Evolutionary conservation across 2,329 filamentous ascomycete species (phyloP).

Genomic region (Apiospora kogelbergensis): DNA sequence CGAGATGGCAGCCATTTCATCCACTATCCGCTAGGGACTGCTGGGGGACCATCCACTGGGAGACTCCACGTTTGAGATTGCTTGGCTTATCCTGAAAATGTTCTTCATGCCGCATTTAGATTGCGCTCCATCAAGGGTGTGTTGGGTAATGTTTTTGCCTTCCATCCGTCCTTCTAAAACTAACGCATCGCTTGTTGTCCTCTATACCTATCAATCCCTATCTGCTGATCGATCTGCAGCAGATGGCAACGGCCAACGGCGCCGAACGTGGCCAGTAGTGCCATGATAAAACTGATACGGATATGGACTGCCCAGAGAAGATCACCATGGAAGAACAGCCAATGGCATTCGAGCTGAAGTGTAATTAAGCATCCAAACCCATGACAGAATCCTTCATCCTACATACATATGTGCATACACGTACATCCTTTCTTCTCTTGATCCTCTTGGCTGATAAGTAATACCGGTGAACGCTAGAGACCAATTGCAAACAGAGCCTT

Average conservation of each 20-base stretch:
- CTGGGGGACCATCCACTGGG: not conserved
- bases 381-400: not conserved
- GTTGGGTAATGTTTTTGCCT: not conserved
- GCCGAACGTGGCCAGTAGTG: not conserved
- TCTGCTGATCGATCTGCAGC: not conserved
- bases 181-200: not conserved
- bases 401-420: too few relatives aligned
- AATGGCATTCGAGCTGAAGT: not conserved
- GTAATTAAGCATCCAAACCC: not conserved
- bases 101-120: not conserved
- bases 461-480: not conserved
- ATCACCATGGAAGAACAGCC: not conserved
- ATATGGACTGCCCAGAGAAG: not conserved
- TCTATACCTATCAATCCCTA: not conserved
- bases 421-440: not conserved
- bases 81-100: not conserved
- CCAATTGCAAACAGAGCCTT: not conserved
- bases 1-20: constrained; percentile 1
- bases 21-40: not conserved
- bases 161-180: constrained; percentile 4
- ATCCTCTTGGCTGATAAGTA: not conserved
- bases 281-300: not conserved
- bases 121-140: not conserved
- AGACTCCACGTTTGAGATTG: constrained; percentile 4
- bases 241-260: not conserved